phyloP scores from a whole-genome alignment of 208 protist genomes.

The Endotrypanum monterogeii region DNA sequence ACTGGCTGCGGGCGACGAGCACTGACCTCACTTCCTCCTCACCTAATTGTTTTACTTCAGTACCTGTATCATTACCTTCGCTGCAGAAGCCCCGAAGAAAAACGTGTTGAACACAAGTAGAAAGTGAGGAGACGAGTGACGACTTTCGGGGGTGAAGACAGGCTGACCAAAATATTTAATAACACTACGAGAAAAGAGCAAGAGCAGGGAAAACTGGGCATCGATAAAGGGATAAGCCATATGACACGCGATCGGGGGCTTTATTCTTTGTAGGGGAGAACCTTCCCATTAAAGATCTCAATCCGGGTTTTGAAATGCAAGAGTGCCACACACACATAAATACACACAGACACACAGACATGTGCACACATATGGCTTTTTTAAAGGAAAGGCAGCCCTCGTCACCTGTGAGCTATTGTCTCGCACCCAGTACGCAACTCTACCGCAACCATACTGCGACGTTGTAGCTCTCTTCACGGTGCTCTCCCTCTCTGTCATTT shows the following conservation, averaged over 20 bases:
- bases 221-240: neutral
- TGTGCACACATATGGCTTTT: no score
- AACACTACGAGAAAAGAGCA: neutral
- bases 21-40: neutral
- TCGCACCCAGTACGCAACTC: neutral
- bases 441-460: neutral
- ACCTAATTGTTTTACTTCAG: no score
- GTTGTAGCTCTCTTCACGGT: neutral
- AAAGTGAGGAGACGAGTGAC: neutral
- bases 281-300: no score
- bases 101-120: no score
- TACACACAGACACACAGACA: no score
- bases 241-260: neutral
- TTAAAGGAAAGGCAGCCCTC: neutral
- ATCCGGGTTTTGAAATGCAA: neutral
- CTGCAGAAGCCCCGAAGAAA: no score
- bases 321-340: neutral
- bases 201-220: neutral
- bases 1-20: neutral
- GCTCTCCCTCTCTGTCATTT: neutral
- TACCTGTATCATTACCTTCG: no score
- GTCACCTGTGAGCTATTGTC: neutral
- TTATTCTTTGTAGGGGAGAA: neutral
- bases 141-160: neutral
- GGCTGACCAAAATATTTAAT: neutral